Conservation (phyloP, 2,329 filamentous ascomycete genomes). For the Penicillium sp. region DNA sequence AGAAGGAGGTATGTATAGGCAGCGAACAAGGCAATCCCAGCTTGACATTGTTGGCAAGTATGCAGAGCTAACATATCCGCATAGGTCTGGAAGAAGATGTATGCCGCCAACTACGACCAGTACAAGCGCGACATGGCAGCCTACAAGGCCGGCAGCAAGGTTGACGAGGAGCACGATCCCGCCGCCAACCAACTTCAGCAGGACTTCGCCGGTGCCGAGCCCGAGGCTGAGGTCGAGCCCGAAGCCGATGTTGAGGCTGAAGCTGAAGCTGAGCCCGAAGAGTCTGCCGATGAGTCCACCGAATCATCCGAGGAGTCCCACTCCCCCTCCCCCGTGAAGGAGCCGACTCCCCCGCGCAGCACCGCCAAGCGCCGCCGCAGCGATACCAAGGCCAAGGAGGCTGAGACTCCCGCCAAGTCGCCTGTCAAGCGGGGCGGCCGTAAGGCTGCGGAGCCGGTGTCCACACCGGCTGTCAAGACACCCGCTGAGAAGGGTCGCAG, state of each 20-base stretch:
- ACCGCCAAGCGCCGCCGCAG: constrained; percentile 45
- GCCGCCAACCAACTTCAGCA: constrained; percentile 44
- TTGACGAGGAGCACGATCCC: constrained; percentile 44
- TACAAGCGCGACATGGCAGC: constrained; percentile 56
- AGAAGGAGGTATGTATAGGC: constrained; percentile 61
- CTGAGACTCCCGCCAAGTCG: constrained; percentile 33
- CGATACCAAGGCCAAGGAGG: constrained; percentile 31
- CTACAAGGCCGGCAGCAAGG: constrained; percentile 55
- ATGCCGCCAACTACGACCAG: constrained; percentile 55
- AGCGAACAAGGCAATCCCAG: background rate
- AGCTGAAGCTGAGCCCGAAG: constrained; percentile 9
- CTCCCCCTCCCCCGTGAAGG: constrained; percentile 38
- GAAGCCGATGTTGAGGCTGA: constrained; percentile 23
- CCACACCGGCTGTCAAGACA: constrained; percentile 25
- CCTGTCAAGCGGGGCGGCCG: constrained; percentile 24
- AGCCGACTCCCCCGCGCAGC: constrained; percentile 44
- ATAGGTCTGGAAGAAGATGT: constrained; percentile 57
- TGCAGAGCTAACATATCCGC: constrained; percentile 10
- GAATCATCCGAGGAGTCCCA: constrained; percentile 36
- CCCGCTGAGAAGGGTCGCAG: constrained; percentile 36
- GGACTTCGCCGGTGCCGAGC: constrained; percentile 38
- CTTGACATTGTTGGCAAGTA: background rate
- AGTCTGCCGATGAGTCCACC: constrained; percentile 23
- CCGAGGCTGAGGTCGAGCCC: constrained; percentile 22
- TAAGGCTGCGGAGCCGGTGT: constrained; percentile 16